Conservation (phyloP, 148 eudicot genomes). For the Chenopodium quinoa region DNA sequence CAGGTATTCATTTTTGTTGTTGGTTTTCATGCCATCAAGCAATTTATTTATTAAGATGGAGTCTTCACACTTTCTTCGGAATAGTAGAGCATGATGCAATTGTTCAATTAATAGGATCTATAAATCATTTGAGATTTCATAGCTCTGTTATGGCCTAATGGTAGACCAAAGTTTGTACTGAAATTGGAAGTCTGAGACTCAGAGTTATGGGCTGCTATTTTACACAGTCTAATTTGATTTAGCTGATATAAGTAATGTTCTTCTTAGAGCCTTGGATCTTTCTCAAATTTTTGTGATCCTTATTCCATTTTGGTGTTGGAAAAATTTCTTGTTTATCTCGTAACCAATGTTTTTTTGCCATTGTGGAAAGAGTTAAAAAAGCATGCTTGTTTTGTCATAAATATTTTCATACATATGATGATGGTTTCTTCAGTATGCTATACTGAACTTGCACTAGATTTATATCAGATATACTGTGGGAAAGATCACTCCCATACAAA, state of each 20-base stretch:
- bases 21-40: neutral
- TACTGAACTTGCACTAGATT: constrained; percentile 38
- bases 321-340: neutral
- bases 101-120: neutral
- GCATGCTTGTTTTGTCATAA: neutral
- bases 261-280: neutral
- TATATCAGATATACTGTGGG: constrained; percentile 92
- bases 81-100: neutral
- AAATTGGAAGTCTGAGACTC: neutral
- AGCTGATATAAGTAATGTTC: neutral
- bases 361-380: neutral
- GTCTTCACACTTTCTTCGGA: neutral
- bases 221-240: neutral
- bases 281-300: neutral
- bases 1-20: neutral
- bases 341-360: neutral
- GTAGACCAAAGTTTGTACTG: neutral
- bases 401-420: constrained; percentile 7
- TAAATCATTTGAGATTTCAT: neutral
- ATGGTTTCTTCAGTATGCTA: constrained; percentile 16
- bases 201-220: neutral
- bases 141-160: neutral
- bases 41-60: neutral
- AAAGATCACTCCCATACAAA: constrained; percentile 94
- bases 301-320: neutral